Conservation (phyloP, 2,329 filamentous ascomycete genomes). For the Pestalotiopsis sp. region DNA sequence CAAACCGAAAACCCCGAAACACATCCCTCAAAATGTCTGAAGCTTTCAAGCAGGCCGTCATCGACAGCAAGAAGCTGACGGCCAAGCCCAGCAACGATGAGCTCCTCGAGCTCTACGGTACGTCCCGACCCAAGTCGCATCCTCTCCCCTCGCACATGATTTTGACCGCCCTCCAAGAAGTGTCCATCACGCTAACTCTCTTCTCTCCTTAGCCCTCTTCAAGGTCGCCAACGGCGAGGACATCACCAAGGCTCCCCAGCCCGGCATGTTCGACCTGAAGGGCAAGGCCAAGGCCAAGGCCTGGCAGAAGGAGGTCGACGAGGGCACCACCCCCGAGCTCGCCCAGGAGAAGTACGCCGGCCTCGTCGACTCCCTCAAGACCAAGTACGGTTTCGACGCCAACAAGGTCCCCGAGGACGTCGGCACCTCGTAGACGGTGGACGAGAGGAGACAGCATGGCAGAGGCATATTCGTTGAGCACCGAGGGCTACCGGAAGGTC, state of each 20-base stretch:
- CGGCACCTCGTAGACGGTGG: slow-evolving; percentile 11
- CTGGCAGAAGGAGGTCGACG: slow-evolving; percentile 73
- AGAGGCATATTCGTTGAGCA: background rate
- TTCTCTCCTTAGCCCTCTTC: slow-evolving; percentile 50
- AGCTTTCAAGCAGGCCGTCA: slow-evolving; percentile 59
- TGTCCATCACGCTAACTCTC: background rate
- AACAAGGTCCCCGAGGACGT: slow-evolving; percentile 66
- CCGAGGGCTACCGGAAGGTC: background rate
- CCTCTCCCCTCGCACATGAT: background rate
- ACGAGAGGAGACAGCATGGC: background rate
- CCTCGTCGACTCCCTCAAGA: slow-evolving; percentile 73
- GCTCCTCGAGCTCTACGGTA: slow-evolving; percentile 65
- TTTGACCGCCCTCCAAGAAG: background rate
- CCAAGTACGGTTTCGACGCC: slow-evolving; percentile 67
- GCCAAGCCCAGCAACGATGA: slow-evolving; percentile 66
- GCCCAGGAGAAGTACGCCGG: slow-evolving; percentile 80
- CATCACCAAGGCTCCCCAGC: slow-evolving; percentile 55
- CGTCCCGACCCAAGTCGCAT: slow-evolving; percentile 29
- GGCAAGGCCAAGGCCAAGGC: slow-evolving; percentile 79
- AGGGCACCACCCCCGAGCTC: slow-evolving; percentile 61
- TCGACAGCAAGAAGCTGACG: slow-evolving; percentile 69
- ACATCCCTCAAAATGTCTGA: slow-evolving; percentile 26
- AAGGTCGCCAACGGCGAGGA: slow-evolving; percentile 62
- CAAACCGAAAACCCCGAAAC: background rate
- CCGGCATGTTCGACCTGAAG: slow-evolving; percentile 73